Evolutionary conservation across 2,329 filamentous ascomycete genomes (phyloP).

Genomic region (Fonsecaea multimorphosa): DNA sequence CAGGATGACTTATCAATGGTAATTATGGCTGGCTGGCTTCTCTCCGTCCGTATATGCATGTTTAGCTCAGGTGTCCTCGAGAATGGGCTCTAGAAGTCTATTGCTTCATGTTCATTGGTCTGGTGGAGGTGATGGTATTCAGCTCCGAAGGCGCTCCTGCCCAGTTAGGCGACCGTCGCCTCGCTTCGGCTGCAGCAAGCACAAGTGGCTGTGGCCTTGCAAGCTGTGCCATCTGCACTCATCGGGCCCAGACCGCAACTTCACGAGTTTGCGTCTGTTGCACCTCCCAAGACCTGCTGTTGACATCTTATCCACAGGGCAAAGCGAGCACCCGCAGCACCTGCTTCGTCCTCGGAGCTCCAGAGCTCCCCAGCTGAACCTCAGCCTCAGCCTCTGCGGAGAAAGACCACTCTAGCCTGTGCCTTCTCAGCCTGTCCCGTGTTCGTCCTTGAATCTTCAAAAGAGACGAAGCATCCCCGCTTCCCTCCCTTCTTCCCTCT

Average conservation of each 20-base stretch:
- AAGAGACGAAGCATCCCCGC: not conserved
- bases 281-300: not conserved
- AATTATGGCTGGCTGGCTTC: not conserved
- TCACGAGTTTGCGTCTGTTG: not conserved
- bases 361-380: not conserved
- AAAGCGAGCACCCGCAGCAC: not conserved
- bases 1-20: too few species aligned
- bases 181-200: not conserved
- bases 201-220: not conserved
- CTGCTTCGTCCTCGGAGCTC: not conserved
- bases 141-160: not conserved
- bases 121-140: not conserved
- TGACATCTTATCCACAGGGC: not conserved
- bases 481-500: not conserved
- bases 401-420: not conserved
- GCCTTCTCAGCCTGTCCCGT: not conserved
- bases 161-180: not conserved
- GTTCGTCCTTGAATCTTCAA: not conserved
- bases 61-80: not conserved
- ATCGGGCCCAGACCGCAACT: not conserved
- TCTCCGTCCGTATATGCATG: not conserved
- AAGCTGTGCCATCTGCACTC: not conserved
- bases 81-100: not conserved
- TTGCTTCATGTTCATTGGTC: not conserved
- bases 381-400: not conserved